These are phyloP conservation scores for Paspalum notatum DNA, from an alignment of 176 grass and related monocot genomes.

Conservation along the genomic window DNA sequence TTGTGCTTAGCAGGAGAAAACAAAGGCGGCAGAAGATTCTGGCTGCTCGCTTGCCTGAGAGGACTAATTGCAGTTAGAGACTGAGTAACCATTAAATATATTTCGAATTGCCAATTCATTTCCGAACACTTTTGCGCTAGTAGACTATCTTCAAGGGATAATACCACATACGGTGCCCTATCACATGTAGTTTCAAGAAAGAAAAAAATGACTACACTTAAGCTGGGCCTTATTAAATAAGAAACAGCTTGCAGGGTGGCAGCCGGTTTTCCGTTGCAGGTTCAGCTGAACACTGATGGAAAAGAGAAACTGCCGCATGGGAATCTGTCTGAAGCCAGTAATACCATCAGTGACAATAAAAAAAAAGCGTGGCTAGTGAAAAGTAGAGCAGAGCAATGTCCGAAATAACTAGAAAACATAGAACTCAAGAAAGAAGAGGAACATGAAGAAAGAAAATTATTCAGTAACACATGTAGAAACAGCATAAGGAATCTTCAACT, in stretches of 20 bases:
- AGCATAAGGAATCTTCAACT: neutral
- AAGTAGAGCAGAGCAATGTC: neutral
- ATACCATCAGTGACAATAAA: neutral
- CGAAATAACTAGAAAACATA: neutral
- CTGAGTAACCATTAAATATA: constrained; percentile 33
- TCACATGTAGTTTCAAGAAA: neutral
- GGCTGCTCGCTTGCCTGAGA: constrained; percentile 54
- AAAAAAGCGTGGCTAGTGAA: neutral
- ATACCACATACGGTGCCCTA: neutral
- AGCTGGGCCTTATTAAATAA: no score
- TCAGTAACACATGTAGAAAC: constrained; percentile 7
- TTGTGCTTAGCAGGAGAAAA: constrained; percentile 21
- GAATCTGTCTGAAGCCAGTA: neutral
- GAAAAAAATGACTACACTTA: neutral
- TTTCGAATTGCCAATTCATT: constrained; percentile 2
- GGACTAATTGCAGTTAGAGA: constrained; percentile 49
- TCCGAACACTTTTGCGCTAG: constrained; percentile 23
- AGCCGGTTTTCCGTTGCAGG: neutral
- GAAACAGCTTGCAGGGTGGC: neutral
- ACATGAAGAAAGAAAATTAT: neutral
- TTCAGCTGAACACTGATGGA: neutral
- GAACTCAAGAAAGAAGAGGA: neutral
- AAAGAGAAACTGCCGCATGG: constrained; percentile 1
- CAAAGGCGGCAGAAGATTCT: constrained; percentile 40
- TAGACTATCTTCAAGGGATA: constrained; percentile 9